Percentiles rank a stretch among this genome's conserved stretches.
These are phyloP conservation scores for Hyaloscypha variabilis DNA, from an alignment of 495 filamentous ascomycete species.

Conservation along the genomic window DNA sequence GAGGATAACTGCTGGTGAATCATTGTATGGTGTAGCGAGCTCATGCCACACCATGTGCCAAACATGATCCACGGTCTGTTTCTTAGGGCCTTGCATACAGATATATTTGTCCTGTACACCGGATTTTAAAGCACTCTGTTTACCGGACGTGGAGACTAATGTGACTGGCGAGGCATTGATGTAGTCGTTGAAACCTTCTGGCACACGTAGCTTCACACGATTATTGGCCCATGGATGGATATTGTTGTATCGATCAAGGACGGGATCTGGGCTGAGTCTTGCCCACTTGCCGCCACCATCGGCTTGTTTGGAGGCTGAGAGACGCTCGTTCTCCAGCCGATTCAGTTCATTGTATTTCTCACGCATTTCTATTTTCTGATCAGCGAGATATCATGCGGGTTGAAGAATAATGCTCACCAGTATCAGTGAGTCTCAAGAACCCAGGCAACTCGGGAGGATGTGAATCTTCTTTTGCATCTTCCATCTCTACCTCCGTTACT, in stretches of 20 bases:
- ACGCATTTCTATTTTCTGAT: constrained; percentile 16
- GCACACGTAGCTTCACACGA: constrained; percentile 81
- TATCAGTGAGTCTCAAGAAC: constrained; percentile 42
- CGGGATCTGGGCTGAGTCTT: constrained; percentile 28
- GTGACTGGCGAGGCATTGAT: constrained; percentile 94
- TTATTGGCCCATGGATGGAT: constrained; percentile 86
- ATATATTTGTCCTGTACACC: constrained; percentile 57
- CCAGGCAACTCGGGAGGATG: constrained; percentile 37
- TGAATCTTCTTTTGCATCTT: neutral
- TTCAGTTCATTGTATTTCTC: constrained; percentile 29
- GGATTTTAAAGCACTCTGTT: constrained; percentile 57
- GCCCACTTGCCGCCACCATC: constrained; percentile 38
- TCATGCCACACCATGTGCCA: constrained; percentile 98
- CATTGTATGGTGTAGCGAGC: constrained; percentile 50
- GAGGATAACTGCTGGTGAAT: constrained; percentile 75
- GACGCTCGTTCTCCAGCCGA: constrained; percentile 29
- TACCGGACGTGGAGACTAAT: constrained; percentile 40
- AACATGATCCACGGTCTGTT: constrained; percentile 69
- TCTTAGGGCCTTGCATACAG: constrained; percentile 80
- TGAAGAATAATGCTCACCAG: constrained; percentile 31
- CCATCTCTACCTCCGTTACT: neutral
- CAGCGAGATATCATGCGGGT: neutral
- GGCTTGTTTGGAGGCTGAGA: constrained; percentile 9
- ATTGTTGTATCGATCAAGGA: constrained; percentile 80
- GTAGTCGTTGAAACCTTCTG: constrained; percentile 80